A percentile compares a stretch with the other conserved stretches of the same genome.
These are phyloP conservation scores for Cutaneotrichosporon curvatum DNA, from an alignment of 1,284 basidiomycete species.

Conservation along the genomic window DNA sequence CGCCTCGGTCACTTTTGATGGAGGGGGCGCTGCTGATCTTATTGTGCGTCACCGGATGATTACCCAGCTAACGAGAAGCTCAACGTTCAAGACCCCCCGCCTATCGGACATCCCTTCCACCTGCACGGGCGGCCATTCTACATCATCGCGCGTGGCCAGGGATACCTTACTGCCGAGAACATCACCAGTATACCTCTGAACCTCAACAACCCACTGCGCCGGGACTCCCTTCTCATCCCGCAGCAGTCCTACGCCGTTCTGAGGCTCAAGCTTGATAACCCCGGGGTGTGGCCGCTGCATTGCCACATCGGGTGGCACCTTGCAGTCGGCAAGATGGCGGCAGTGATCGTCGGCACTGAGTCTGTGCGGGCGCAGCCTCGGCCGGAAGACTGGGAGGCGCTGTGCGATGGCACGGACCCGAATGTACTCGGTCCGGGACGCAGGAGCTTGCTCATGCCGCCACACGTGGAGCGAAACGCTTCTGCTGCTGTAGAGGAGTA, in stretches of 20 bases:
- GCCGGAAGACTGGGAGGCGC: conserved; percentile 5
- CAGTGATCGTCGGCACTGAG: background rate
- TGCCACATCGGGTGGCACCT: conserved; percentile 31
- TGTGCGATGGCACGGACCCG: conserved; percentile 2
- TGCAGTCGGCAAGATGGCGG: conserved; percentile 15
- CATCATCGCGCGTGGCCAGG: conserved; percentile 38
- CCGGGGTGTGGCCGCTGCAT: conserved; percentile 25
- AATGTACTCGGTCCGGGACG: conserved; percentile 2
- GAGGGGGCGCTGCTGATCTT: conserved; percentile 22
- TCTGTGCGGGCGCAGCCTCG: background rate
- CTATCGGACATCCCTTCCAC: conserved; percentile 42
- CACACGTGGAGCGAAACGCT: too few species aligned
- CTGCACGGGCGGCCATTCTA: conserved; percentile 29
- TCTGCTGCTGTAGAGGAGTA: too few species aligned
- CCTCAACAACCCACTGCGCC: conserved; percentile 37
- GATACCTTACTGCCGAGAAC: conserved; percentile 26
- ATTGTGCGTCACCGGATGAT: conserved; percentile 8
- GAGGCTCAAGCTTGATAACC: conserved; percentile 21
- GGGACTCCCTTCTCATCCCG: conserved; percentile 39
- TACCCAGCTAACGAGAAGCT: conserved; percentile 12
- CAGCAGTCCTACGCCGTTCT: conserved; percentile 25
- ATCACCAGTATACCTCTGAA: conserved; percentile 24
- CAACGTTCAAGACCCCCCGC: conserved; percentile 35
- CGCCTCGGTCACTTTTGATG: conserved; percentile 23
- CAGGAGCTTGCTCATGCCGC: background rate